A percentile compares a stretch with the other conserved stretches of the same genome.
These are phyloP conservation scores for Penicillium brevicompactum DNA, from an alignment of 2,329 filamentous ascomycete genomes.

Conservation along the genomic window DNA sequence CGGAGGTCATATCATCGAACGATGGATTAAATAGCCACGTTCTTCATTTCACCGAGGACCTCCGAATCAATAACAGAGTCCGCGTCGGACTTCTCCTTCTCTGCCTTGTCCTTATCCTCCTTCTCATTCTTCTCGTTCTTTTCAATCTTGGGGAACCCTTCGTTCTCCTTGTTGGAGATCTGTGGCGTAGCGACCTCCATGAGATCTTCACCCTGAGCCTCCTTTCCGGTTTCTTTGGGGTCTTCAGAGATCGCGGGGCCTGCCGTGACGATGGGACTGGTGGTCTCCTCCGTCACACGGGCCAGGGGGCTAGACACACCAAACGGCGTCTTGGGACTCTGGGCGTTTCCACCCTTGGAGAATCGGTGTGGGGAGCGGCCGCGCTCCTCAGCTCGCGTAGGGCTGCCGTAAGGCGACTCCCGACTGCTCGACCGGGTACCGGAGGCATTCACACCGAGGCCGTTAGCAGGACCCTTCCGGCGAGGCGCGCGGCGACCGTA, in stretches of 20 bases:
- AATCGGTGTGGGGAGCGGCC: constrained; percentile 53
- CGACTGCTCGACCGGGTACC: constrained; percentile 47
- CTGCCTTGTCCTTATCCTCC: constrained; percentile 31
- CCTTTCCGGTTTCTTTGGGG: constrained; percentile 31
- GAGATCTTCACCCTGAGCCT: constrained; percentile 39
- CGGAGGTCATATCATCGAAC: constrained; percentile 12
- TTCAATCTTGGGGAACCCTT: constrained; percentile 25
- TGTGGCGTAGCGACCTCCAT: constrained; percentile 44
- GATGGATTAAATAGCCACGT: constrained; percentile 44
- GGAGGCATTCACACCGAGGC: constrained; percentile 57
- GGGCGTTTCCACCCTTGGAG: constrained; percentile 43
- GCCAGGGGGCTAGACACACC: constrained; percentile 49
- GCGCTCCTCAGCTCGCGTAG: constrained; percentile 48
- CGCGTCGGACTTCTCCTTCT: constrained; percentile 20
- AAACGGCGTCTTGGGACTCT: constrained; percentile 48
- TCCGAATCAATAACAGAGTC: constrained; percentile 38
- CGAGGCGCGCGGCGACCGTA: constrained; percentile 66
- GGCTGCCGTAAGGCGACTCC: constrained; percentile 57
- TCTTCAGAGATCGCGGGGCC: constrained; percentile 39
- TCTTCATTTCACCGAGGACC: constrained; percentile 52
- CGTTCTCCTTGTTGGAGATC: constrained; percentile 38
- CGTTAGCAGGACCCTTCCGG: constrained; percentile 47
- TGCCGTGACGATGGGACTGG: constrained; percentile 38
- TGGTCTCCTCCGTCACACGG: constrained; percentile 49
- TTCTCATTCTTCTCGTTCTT: constrained; percentile 35